Evolutionary conservation across 164 flowering plant species (phyloP).

Genomic region (Euptelea pleiosperma): DNA sequence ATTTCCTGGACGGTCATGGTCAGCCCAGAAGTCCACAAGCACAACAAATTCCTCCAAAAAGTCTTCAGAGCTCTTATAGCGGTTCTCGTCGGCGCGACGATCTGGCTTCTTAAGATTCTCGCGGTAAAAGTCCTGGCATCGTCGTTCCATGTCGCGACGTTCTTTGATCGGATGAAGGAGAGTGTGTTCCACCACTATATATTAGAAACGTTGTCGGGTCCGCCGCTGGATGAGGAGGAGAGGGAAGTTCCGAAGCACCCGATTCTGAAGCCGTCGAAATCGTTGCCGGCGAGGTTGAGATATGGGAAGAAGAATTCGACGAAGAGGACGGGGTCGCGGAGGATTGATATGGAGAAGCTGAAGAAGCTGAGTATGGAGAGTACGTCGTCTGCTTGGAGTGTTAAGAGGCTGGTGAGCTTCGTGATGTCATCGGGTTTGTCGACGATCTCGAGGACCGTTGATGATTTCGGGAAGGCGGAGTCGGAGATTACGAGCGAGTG

Average conservation of each 20-base stretch:
- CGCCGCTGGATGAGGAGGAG: constrained; percentile 25
- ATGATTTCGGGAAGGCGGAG: constrained; percentile 29
- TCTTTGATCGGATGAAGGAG: constrained; percentile 50
- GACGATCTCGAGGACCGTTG: constrained; percentile 40
- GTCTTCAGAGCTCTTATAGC: constrained; percentile 12
- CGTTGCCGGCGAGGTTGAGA: constrained; percentile 22
- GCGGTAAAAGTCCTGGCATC: constrained; percentile 42
- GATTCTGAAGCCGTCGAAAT: too few relatives aligned
- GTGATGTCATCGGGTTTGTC: constrained; percentile 36
- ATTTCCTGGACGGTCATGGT: constrained; percentile 40
- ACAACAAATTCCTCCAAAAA: constrained; percentile 19
- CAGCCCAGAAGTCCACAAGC: constrained; percentile 14
- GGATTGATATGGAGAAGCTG: constrained; percentile 41
- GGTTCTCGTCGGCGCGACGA: constrained; percentile 14
- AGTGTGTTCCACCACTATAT: constrained; percentile 41
- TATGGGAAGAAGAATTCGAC: background rate
- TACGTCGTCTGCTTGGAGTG: constrained; percentile 36
- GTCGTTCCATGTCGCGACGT: constrained; percentile 42
- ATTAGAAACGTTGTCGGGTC: constrained; percentile 36
- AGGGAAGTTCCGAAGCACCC: too few relatives aligned
- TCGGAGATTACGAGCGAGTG: constrained; percentile 47
- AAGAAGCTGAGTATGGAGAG: constrained; percentile 31
- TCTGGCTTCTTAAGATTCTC: constrained; percentile 35
- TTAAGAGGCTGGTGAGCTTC: constrained; percentile 35
- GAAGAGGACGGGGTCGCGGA: constrained; percentile 19